Percentiles rank a stretch among this genome's conserved stretches.
phyloP scores from a whole-genome alignment of 371 early-diverging fungal species.

The Rhizopus delemar region DNA sequence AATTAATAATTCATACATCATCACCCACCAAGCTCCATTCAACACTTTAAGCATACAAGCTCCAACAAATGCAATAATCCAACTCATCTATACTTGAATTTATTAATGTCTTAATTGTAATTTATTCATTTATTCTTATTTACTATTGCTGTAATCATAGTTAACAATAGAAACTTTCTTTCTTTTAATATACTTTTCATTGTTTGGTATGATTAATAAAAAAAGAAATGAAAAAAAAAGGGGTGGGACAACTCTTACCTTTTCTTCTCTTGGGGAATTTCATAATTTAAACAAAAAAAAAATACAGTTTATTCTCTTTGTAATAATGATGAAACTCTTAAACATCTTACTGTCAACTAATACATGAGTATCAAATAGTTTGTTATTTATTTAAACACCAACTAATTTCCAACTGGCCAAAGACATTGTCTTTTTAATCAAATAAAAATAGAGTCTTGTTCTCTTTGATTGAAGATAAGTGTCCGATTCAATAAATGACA shows the following conservation, averaged over 20 bases:
- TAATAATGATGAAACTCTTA: too few species aligned
- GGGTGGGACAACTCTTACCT: slow-evolving; percentile 7
- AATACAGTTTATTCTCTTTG: too few species aligned
- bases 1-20: slow-evolving; percentile 38
- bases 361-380: neutral
- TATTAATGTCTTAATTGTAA: neutral
- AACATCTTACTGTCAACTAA: too few species aligned
- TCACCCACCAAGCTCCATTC: slow-evolving; percentile 53
- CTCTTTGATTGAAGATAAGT: slow-evolving; percentile 22
- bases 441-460: slow-evolving; percentile 21
- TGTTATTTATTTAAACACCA: neutral
- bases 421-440: slow-evolving; percentile 16
- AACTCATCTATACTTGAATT: slow-evolving; percentile 28
- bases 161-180: slow-evolving; percentile 31
- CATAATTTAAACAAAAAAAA: too few species aligned
- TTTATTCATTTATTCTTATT: slow-evolving; percentile 6
- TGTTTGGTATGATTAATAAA: neutral
- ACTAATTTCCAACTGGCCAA: slow-evolving; percentile 26
- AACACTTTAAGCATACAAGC: slow-evolving; percentile 39
- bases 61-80: slow-evolving; percentile 38
- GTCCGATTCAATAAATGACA: slow-evolving; percentile 16
- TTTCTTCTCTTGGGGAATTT: too few species aligned
- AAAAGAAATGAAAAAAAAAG: too few species aligned
- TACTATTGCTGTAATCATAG: slow-evolving; percentile 35
- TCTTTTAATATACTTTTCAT: slow-evolving; percentile 20